Base-by-base conservation (phyloP, 148 eudicot genomes). In the Persicaria maculosa region DNA sequence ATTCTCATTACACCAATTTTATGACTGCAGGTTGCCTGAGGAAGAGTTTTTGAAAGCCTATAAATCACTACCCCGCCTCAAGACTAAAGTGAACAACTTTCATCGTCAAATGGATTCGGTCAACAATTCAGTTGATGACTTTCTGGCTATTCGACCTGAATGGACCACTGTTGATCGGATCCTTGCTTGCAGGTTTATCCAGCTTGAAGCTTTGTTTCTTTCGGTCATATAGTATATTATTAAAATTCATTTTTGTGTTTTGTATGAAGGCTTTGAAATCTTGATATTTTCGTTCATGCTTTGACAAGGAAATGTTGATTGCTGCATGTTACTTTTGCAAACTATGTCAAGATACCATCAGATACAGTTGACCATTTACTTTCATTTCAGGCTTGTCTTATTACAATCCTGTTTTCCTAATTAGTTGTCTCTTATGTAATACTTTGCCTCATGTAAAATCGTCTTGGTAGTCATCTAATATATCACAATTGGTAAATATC, bases 161-260 rank as follows among this genome's bases (percentile, higher is more conserved):
- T 95, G 97, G 96, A 95, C 97, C 72, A 95, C 94, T 47, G 93
- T 95, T 77, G 99, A 95, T 81, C 89, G 99, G 77, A 83, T 95
- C 82, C 84, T 95, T 79, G 90, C 94, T 74, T 90, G 97, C 97
- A 95, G 97, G 99, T 95, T 68, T 71, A 43, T 59, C 74, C 68
- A 52, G 77, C 52, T 52, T 36, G 48, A 75, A 68, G 25, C 69
- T 19, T 55, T 78, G 20, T 64, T 1, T 61, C 50, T 54, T 59
- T 58, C 6, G 43, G 54, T 73, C 44, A 36, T 64, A 64, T 64
- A 36, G 17, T 59, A 22, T 9, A 64, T 36, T 40, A 7, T 64
- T 40, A 36, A 62, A 4, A 2, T 48, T 48, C 12, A 9, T 8
- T 48, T 48, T 48, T 48, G 14, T 48, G 52, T 8, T 48, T 8